Evolutionary conservation across 2,329 filamentous ascomycete species (phyloP).

Genomic region (Albophoma yamanashiensis): DNA sequence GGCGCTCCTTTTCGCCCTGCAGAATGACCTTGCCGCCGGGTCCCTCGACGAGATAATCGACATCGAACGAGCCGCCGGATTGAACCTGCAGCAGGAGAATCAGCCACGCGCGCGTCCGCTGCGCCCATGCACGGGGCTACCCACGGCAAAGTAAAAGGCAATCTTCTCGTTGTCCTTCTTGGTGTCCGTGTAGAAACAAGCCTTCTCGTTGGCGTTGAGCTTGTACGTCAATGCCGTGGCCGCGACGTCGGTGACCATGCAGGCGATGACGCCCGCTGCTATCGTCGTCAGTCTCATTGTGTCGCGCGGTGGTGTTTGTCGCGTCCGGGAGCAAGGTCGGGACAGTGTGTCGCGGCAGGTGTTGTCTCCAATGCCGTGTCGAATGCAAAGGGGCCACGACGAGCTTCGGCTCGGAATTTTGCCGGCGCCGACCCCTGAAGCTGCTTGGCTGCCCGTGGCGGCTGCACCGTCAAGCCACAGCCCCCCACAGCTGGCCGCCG

Average conservation of each 20-base stretch:
- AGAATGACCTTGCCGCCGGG: conserved; percentile 74
- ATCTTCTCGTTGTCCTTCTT: conserved; percentile 76
- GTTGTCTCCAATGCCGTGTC: conserved; percentile 3
- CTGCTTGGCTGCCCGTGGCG: background rate
- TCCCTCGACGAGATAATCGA: conserved; percentile 82
- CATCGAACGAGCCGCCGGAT: conserved; percentile 95
- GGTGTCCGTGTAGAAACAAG: conserved; percentile 84
- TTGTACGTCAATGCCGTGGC: conserved; percentile 94
- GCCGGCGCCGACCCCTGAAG: conserved; percentile 5
- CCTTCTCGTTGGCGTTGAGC: conserved; percentile 79
- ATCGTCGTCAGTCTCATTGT: conserved; percentile 57
- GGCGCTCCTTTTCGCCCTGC: conserved; percentile 80
- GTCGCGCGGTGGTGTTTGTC: conserved; percentile 15
- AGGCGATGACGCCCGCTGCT: conserved; percentile 59
- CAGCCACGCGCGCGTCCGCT: background rate
- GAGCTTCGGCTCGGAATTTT: conserved; percentile 12
- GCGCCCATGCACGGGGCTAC: conserved; percentile 18
- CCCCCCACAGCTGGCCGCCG: background rate
- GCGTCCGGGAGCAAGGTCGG: conserved; percentile 15
- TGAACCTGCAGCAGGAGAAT: conserved; percentile 55
- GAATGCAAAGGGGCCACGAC: conserved; percentile 7
- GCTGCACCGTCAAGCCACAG: conserved; percentile 1
- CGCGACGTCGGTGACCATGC: conserved; percentile 57
- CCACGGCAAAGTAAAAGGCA: conserved; percentile 96
- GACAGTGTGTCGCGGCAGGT: conserved; percentile 18